Percentiles rank a stretch among this genome's conserved stretches.
Conservation (phyloP, 2,329 filamentous ascomycete species). For the Raffaelea albimanens region DNA sequence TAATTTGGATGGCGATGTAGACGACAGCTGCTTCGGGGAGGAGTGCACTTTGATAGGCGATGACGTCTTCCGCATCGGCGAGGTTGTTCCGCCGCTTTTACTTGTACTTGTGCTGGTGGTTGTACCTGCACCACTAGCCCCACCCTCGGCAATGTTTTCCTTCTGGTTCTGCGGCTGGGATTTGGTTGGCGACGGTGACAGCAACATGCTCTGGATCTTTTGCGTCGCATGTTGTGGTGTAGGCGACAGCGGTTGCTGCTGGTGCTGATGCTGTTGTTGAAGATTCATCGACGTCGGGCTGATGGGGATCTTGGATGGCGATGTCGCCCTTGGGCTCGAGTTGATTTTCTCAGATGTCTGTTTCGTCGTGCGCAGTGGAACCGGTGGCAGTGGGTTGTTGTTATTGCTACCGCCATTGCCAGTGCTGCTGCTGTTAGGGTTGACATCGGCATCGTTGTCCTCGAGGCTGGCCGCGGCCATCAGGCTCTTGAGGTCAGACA, state of each 20-base stretch:
- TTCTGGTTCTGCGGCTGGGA: constrained; percentile 38
- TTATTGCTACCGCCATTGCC: constrained; percentile 16
- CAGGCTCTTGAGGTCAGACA: constrained; percentile 67
- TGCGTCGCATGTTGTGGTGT: background rate
- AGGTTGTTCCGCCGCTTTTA: too few relatives aligned
- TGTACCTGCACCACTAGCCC: background rate
- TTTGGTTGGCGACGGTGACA: background rate
- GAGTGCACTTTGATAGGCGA: constrained; percentile 6
- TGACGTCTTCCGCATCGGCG: too few relatives aligned
- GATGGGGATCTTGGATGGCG: constrained; percentile 35
- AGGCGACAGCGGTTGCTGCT: background rate
- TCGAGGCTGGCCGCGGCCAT: constrained; percentile 52
- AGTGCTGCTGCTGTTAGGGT: constrained; percentile 13
- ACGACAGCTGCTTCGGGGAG: constrained; percentile 3
- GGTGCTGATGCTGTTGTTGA: constrained; percentile 1
- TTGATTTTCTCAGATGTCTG: constrained; percentile 49
- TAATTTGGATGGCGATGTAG: constrained; percentile 1
- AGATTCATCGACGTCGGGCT: background rate
- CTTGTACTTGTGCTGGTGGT: too few relatives aligned
- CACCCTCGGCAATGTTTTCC: constrained; percentile 27
- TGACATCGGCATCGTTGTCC: constrained; percentile 18
- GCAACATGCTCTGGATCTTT: background rate
- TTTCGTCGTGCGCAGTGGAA: constrained; percentile 43
- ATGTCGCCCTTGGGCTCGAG: constrained; percentile 35
- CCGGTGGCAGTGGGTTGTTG: constrained; percentile 21